Evolutionary conservation across 2,329 filamentous ascomycete genomes (phyloP), one percentile per base, ranked within the genome.

Genomic region (Pseudocercospora vitis): DNA sequence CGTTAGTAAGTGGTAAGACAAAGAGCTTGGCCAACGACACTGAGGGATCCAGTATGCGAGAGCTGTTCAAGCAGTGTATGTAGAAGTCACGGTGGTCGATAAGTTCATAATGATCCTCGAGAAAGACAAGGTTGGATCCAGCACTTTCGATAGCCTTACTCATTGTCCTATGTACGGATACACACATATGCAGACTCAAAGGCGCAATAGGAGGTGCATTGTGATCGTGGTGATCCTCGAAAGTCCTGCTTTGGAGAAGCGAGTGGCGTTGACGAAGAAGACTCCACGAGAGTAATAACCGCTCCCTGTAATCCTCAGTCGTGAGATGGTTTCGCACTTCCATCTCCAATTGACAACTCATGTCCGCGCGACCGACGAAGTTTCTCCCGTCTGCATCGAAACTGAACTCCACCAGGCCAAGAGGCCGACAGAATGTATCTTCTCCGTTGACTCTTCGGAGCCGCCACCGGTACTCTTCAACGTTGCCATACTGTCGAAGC

Each of bases 311-410:
- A 32, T 70, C 60, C 7, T 40, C 52, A n/a, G 55, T 55, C 5
- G 61, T 54, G 4, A 76, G 61, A 0, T 33, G 57, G 31, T 70
- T 68, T n/a, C 61, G 59, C 24, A 73, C 59, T 9, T 71, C 68
- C 12, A 75, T 49, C 1, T 69, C 69, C 7, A 77, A 62, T 2
- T 69, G 61, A 2, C 66, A 65, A 12, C 70, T 75, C 55, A 77
- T 70, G 50, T 78, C 76, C 16, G 76, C 76, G 48, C 75, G 65
- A 4, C 76, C 76, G 51, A 74, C 74, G 47, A 67, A 75, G 44
- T 74, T 68, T 4, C 65, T 57, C 2, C 76, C 76, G 61, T 78
- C 76, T 0, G 62, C 60, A 53, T 78, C 74, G 63, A 78, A 78
- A 8, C 68, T 69, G 1, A 64, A 69, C 52, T 78, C 76, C 0